phyloP scores from a whole-genome alignment of 1,284 basidiomycete genomes.

The Rugosomyces carneus region DNA sequence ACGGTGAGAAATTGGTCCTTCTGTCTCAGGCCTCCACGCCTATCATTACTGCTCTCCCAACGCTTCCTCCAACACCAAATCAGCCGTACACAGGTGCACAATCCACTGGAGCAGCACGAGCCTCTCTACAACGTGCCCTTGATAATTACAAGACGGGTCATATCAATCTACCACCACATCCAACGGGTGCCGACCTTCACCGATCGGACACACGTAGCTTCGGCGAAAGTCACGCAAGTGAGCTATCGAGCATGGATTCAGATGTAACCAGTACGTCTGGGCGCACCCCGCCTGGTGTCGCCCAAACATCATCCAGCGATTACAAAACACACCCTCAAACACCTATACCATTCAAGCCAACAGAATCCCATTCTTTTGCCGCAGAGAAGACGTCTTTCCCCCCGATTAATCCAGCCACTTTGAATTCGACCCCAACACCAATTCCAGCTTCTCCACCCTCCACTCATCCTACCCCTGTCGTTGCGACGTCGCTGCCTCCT shows the following conservation, averaged over 20 bases:
- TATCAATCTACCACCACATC: constrained; percentile 42
- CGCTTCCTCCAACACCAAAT: constrained; percentile 48
- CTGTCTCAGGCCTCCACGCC: constrained; percentile 62
- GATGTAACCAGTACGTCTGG: constrained; percentile 20
- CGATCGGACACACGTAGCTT: constrained; percentile 73
- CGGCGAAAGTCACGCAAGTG: constrained; percentile 71
- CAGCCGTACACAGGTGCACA: constrained; percentile 55
- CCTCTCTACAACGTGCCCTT: constrained; percentile 68
- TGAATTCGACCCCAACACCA: constrained; percentile 53
- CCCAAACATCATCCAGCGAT: constrained; percentile 35
- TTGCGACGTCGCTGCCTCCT: constrained; percentile 14
- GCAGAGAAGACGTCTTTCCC: constrained; percentile 15
- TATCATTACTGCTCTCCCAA: constrained; percentile 54
- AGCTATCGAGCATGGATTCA: constrained; percentile 53
- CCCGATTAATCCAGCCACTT: constrained; percentile 43
- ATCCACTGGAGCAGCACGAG: constrained; percentile 60
- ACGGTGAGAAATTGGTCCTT: constrained; percentile 69
- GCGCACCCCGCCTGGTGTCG: constrained; percentile 28
- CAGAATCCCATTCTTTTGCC: constrained; percentile 5
- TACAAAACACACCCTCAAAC: constrained; percentile 12
- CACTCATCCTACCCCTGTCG: constrained; percentile 20
- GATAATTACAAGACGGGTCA: constrained; percentile 70
- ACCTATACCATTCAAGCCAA: constrained; percentile 16
- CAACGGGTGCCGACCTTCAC: constrained; percentile 45
- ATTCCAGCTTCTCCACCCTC: constrained; percentile 34